A percentile compares a stretch with the other conserved stretches of the same genome.
These are phyloP conservation scores for Citrus reticulata DNA, from an alignment of 345 rosid genomes.

Conservation along the genomic window DNA sequence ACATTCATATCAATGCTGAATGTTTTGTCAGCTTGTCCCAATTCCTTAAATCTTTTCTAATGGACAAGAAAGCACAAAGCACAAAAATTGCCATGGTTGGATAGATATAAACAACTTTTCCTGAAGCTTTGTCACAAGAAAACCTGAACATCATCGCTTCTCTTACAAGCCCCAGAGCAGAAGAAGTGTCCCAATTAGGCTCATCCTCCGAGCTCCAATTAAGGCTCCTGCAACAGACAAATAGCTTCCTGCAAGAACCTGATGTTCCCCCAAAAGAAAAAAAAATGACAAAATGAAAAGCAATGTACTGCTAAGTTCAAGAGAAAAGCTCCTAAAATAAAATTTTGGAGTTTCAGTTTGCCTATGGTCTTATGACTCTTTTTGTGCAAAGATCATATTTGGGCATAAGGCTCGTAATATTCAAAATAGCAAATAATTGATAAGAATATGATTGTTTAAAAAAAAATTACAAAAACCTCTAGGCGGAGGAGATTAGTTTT, in stretches of 20 bases:
- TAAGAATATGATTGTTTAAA: not conserved
- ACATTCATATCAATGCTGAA: no score
- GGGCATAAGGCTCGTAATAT: no score
- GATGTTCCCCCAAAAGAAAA: not conserved
- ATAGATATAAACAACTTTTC: slow-evolving; percentile 29
- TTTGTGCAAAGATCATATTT: no score
- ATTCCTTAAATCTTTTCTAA: slow-evolving; percentile 53
- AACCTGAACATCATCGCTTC: slow-evolving; percentile 32
- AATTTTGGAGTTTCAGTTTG: no score
- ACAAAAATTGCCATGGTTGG: slow-evolving; percentile 45
- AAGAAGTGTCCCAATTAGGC: slow-evolving; percentile 60
- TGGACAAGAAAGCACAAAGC: slow-evolving; percentile 53
- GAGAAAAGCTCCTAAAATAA: not conserved
- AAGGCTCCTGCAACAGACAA: slow-evolving; percentile 71
- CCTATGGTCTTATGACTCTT: no score
- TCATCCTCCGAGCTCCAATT: slow-evolving; percentile 46
- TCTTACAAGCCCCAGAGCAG: slow-evolving; percentile 54
- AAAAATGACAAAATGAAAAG: not conserved
- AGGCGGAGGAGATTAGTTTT: slow-evolving; percentile 44
- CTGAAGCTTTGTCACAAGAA: not conserved
- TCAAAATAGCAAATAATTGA: not conserved
- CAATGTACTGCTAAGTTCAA: not conserved
- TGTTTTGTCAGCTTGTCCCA: no score
- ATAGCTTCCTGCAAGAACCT: slow-evolving; percentile 83
- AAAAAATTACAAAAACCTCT: slow-evolving; percentile 34